Evolutionary conservation across 208 protist genomes (phyloP), one percentile per base, ranked within the genome.

Genomic region (Trypanosoma conorhini): DNA sequence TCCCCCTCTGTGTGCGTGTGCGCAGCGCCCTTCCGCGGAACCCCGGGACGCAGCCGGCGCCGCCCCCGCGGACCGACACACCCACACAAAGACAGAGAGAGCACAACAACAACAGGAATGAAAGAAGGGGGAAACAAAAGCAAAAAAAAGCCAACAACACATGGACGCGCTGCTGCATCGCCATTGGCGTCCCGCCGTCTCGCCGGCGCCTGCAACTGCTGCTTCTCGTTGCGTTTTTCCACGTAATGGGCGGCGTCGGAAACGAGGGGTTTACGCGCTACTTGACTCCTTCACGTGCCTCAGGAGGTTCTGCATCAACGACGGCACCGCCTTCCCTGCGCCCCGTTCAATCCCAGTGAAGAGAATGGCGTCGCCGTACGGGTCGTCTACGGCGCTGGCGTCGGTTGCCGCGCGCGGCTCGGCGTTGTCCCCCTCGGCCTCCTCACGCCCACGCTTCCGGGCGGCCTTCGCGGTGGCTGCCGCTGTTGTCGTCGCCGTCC

Each of bases 361-460:
- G 26, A 80, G 68, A 57, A 76, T 68, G 28, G 55, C 31, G 40
- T 73, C 76, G 48, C 70, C 67, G 17, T 68, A 76, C 5, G 62
- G 66, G 51, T 76, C 67, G 10, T 38, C 30, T 4, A 26, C 46
- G 26, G 59, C 76, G 33, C 54, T 42, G 46, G 33, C 62, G 15
- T 8, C 56, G 24, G 12, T 55, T 15, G 5, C 55, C 21, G 59
- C 50, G 38, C 38, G 38, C 12, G 8, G 38, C 30, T 67, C 50
- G 1, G 12, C 26, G 31, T 44, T 35, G 28, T 15, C 12, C 10
- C 26, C 56, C 62, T 24, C 26, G 5, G 51, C 24, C 31, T 59
- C 42, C 10, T 59, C 62, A 55, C 58, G 67, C 33, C 0, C 46
- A 33, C 0, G 55, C 55, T 58, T 66, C 66, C 21, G 46, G 1